Evolutionary conservation across 148 eudicot species (phyloP).

Genomic region (Rhododendron mucronatum): DNA sequence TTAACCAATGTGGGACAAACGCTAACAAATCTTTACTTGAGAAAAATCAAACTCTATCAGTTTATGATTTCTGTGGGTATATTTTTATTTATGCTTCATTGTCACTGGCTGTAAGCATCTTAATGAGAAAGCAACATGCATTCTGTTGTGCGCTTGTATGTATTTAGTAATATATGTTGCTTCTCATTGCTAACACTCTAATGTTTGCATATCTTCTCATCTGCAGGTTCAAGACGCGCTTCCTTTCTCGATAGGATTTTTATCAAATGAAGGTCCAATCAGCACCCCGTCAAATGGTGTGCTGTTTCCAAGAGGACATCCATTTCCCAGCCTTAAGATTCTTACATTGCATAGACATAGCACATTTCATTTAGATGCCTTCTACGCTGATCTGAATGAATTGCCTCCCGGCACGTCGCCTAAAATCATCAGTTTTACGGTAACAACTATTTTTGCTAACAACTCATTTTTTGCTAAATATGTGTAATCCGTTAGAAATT

Average conservation of each 20-base stretch:
- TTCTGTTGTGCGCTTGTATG: background rate
- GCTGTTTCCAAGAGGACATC: conserved; percentile 67
- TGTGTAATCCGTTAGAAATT: background rate
- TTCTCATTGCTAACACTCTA: conserved; percentile 2
- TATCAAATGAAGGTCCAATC: conserved; percentile 50
- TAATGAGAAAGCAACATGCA: background rate
- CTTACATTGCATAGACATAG: conserved; percentile 49
- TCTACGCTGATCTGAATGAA: conserved; percentile 53
- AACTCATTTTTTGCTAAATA: conserved; percentile 6
- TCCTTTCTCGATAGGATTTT: conserved; percentile 73
- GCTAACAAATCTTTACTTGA: background rate
- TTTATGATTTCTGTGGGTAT: background rate
- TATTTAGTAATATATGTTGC: background rate
- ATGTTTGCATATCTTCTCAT: conserved; percentile 13
- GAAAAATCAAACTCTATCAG: background rate
- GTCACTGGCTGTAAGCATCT: background rate
- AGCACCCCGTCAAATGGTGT: conserved; percentile 34
- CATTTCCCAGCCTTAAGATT: conserved; percentile 77
- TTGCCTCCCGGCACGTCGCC: conserved; percentile 65
- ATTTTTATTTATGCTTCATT: background rate
- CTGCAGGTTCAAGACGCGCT: conserved; percentile 78
- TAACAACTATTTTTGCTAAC: conserved; percentile 20
- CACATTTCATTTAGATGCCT: conserved; percentile 59
- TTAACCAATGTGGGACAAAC: background rate
- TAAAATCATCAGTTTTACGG: conserved; percentile 58